Percentiles rank a stretch among this genome's conserved stretches.
Evolutionary conservation across 192 early-diverging fungal genomes (phyloP).

Genomic region (Mortierella antarctica): DNA sequence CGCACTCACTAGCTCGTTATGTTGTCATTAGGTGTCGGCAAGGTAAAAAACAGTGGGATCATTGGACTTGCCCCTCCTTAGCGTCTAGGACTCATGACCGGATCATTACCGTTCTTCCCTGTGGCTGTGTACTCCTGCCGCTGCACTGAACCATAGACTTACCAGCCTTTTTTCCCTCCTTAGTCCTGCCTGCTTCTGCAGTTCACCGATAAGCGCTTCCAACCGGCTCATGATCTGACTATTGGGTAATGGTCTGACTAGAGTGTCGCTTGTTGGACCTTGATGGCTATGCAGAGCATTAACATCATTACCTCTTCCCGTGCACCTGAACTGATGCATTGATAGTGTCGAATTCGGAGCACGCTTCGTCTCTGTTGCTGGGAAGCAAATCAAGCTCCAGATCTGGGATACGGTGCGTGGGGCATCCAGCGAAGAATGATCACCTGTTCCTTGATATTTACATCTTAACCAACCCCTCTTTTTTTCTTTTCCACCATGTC

Average conservation of each 20-base stretch:
- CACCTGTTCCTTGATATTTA: background rate
- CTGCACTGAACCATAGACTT: background rate
- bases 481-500: constrained; percentile 46
- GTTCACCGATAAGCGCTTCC: constrained; percentile 86
- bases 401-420: constrained; percentile 92
- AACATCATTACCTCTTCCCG: background rate
- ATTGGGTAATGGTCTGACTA: constrained; percentile 66
- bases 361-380: constrained; percentile 78
- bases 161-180: constrained; percentile 5
- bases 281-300: background rate
- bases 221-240: constrained; percentile 83
- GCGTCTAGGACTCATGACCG: too few species aligned
- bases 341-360: constrained; percentile 83
- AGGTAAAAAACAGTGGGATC: constrained; percentile 54
- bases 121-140: too few species aligned
- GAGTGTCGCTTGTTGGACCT: background rate
- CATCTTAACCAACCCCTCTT: background rate
- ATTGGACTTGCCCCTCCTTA: too few species aligned
- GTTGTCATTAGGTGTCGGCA: constrained; percentile 73
- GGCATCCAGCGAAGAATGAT: too few species aligned
- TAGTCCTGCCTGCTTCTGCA: constrained; percentile 82
- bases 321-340: background rate
- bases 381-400: constrained; percentile 89
- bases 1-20: background rate
- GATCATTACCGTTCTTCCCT: too few species aligned